A percentile compares a stretch with the other conserved stretches of the same genome.
These are phyloP conservation scores for Pseudognaphalium luteoalbum DNA, from an alignment of 129 eudicot genomes.

Conservation along the genomic window DNA sequence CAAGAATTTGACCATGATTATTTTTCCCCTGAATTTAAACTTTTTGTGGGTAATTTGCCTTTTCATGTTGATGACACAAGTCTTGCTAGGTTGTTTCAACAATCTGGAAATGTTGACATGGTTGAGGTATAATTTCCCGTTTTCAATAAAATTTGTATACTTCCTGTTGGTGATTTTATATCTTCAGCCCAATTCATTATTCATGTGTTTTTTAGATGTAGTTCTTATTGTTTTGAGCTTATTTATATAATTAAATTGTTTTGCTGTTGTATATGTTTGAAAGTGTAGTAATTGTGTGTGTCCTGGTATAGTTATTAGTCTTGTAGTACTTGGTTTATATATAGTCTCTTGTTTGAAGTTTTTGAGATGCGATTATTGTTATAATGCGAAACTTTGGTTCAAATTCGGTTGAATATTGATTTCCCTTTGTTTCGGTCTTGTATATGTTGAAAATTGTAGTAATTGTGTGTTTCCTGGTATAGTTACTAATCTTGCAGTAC, in stretches of 20 bases:
- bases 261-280: neutral
- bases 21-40: slow-evolving; percentile 39
- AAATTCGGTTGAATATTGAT: neutral
- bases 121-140: slow-evolving; percentile 60
- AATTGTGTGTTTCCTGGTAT: too few relatives aligned
- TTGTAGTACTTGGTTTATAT: neutral
- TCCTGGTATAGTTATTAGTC: slow-evolving; percentile 8
- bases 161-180: too few relatives aligned
- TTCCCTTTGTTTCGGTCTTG: too few relatives aligned
- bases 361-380: neutral
- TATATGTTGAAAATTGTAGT: too few relatives aligned
- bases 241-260: too few relatives aligned
- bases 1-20: too few relatives aligned
- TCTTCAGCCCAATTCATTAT: neutral
- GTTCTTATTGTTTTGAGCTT: too few relatives aligned
- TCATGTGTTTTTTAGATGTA: neutral
- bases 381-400: neutral
- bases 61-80: slow-evolving; percentile 58
- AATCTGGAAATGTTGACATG: slow-evolving; percentile 75
- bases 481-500: too few relatives aligned
- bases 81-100: slow-evolving; percentile 70
- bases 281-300: slow-evolving; percentile 6
- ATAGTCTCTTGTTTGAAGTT: neutral
- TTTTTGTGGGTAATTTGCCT: slow-evolving; percentile 86
- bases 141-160: neutral